These are phyloP conservation scores for Xylaria acuta DNA, from an alignment of 495 filamentous ascomycete genomes.

Conservation along the genomic window DNA sequence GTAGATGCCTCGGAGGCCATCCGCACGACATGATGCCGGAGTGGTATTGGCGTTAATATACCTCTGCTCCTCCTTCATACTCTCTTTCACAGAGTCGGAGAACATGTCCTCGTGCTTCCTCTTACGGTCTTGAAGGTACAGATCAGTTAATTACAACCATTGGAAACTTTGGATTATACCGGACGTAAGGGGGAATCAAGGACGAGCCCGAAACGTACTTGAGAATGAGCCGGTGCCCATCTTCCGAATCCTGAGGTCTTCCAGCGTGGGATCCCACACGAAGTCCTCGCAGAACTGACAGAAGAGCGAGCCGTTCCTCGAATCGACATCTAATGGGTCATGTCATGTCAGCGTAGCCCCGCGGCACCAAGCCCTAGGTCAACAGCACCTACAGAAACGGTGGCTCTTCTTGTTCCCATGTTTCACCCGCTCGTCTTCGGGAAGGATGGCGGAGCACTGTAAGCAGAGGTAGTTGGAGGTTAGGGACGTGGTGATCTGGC, in stretches of 20 bases:
- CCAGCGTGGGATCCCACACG: constrained; percentile 84
- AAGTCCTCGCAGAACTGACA: constrained; percentile 87
- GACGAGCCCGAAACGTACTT: constrained; percentile 34
- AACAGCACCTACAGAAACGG: constrained; percentile 65
- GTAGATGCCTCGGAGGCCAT: constrained; percentile 82
- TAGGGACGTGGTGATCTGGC: constrained; percentile 53
- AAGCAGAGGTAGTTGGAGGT: constrained; percentile 73
- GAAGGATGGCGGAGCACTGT: constrained; percentile 67
- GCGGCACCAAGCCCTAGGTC: background rate
- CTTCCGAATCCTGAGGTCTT: constrained; percentile 69
- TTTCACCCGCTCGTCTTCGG: constrained; percentile 60
- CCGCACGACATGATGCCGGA: constrained; percentile 70
- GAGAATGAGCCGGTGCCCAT: constrained; percentile 60
- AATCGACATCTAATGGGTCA: constrained; percentile 74
- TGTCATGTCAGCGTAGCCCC: constrained; percentile 20
- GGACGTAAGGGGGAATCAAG: background rate
- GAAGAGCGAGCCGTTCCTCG: constrained; percentile 74
- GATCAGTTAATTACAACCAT: background rate
- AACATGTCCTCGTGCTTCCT: constrained; percentile 67
- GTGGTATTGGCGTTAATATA: constrained; percentile 67
- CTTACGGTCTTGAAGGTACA: constrained; percentile 49
- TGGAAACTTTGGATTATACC: background rate
- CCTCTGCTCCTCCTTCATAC: constrained; percentile 62
- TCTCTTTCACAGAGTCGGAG: constrained; percentile 59
- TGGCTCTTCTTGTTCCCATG: constrained; percentile 67